These are phyloP conservation scores for Phytophthora hybrid DNA, from an alignment of 352 stramenopile genomes.

Conservation along the genomic window DNA sequence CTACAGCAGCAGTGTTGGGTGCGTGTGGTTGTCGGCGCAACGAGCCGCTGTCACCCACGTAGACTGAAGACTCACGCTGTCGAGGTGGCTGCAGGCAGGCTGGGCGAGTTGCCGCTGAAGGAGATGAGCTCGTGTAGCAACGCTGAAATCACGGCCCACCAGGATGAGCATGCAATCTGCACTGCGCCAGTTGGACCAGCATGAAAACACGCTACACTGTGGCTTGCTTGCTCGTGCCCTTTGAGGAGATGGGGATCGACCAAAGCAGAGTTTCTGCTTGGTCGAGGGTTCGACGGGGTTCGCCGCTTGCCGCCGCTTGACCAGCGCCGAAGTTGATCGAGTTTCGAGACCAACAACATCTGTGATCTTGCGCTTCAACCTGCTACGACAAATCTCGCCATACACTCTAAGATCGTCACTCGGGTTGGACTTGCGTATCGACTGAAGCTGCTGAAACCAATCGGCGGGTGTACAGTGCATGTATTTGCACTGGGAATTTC, in stretches of 20 bases:
- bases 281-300: slow-evolving; percentile 19
- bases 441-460: slow-evolving; percentile 29
- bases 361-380: slow-evolving; percentile 41
- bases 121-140: slow-evolving; percentile 29
- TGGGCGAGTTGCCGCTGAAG: slow-evolving; percentile 9
- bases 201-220: background rate
- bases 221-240: slow-evolving; percentile 20
- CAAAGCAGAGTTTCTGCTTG: slow-evolving; percentile 27
- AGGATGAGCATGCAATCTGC: slow-evolving; percentile 41
- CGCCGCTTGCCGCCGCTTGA: background rate
- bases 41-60: slow-evolving; percentile 17
- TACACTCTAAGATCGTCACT: slow-evolving; percentile 19
- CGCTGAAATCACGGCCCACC: slow-evolving; percentile 24
- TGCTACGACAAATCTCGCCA: slow-evolving; percentile 35
- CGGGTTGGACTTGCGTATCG: slow-evolving; percentile 33
- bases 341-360: background rate
- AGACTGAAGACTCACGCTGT: background rate
- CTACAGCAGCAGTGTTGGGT: slow-evolving; percentile 15
- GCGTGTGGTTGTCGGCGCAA: background rate
- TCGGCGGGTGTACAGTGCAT: too few relatives aligned
- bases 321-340: slow-evolving; percentile 1
- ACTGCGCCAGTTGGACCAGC: slow-evolving; percentile 1
- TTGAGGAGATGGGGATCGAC: slow-evolving; percentile 21
- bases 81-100: background rate
- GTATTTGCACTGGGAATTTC: background rate